These are phyloP conservation scores for Silene noctiflora DNA, from an alignment of 179 eudicot genomes.

Conservation along the genomic window DNA sequence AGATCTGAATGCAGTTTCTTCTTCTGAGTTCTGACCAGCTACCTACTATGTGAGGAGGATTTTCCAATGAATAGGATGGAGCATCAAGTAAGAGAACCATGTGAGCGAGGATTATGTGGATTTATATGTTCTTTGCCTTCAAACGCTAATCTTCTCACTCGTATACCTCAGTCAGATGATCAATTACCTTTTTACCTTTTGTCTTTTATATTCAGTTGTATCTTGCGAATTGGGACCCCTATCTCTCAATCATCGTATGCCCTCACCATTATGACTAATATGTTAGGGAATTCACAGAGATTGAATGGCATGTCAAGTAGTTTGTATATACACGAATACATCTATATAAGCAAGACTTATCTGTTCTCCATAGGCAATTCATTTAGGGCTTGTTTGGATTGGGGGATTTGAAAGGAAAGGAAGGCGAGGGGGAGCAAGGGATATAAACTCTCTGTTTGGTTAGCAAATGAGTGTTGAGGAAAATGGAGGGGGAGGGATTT, in stretches of 20 bases:
- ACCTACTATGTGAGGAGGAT: not conserved
- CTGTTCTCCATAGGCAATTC: not conserved
- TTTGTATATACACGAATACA: not conserved
- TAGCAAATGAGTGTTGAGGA: no score
- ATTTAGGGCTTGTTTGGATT: no score
- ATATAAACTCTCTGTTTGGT: no score
- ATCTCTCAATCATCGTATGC: not conserved
- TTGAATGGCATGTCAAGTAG: not conserved
- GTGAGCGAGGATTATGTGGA: not conserved
- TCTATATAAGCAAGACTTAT: not conserved
- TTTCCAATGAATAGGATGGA: not conserved
- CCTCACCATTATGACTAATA: not conserved
- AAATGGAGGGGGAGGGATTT: no score
- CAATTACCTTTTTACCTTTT: not conserved
- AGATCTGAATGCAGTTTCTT: not conserved
- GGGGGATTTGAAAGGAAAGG: no score
- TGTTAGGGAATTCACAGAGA: not conserved
- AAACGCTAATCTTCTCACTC: not conserved
- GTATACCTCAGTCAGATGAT: not conserved
- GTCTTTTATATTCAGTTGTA: not conserved
- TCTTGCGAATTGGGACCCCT: not conserved
- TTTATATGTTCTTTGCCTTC: not conserved
- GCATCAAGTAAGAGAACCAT: not conserved
- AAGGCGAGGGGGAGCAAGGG: no score
- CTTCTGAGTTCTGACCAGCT: not conserved